Evolutionary conservation across 495 filamentous ascomycete species (phyloP), one percentile per base, ranked within the genome.

Genomic region (Rostrohypoxylon terebratum): DNA sequence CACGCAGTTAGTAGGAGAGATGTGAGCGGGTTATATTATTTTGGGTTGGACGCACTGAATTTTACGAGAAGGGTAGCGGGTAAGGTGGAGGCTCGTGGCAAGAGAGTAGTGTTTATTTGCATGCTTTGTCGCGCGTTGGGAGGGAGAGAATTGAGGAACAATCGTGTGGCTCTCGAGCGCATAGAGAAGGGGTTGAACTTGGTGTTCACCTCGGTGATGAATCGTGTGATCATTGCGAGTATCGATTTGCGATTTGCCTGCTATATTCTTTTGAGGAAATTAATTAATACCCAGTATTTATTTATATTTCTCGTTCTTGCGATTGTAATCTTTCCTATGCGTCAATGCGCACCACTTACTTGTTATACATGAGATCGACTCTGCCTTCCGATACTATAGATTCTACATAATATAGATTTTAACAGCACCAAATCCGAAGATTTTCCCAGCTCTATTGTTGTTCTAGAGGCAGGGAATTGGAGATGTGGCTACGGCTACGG

Each of bases 181-280:
- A 87, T 84, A 4, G 87, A 88, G 88, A 98, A 99, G 20, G 96
- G 96, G 82, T 97, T 97, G 90, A 97, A 98, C 76, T 85, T 87
- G 71, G 93, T 90, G 65, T 87, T 86, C 68, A 98, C 90, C 75
- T 91, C 86, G 76, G 93, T 92, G 82, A 99, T 91, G 84, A 91
- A 93, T 74, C 87, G 86, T 54, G 93, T 96, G 48, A 97, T 90
- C 96, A 99, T 99, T 66, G 23, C 31, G 7, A 18, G 21, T 45
- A 23, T 3, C 23, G 48, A 50, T 9, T 3, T 21, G 10, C 23
- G 18, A 11, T 50, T 25, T 6, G 10, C 28, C 28, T 28, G 28
- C 28, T 28, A 28, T 28, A 28, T 28, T 28, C 28, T 28, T 50
- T 25, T 6, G 10, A 20, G 23, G 10, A 13, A 8, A 13, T 54